A percentile compares a stretch with the other conserved stretches of the same genome.
phyloP scores from a whole-genome alignment of 2,329 filamentous ascomycete genomes.

The Beauveria asiatica region DNA sequence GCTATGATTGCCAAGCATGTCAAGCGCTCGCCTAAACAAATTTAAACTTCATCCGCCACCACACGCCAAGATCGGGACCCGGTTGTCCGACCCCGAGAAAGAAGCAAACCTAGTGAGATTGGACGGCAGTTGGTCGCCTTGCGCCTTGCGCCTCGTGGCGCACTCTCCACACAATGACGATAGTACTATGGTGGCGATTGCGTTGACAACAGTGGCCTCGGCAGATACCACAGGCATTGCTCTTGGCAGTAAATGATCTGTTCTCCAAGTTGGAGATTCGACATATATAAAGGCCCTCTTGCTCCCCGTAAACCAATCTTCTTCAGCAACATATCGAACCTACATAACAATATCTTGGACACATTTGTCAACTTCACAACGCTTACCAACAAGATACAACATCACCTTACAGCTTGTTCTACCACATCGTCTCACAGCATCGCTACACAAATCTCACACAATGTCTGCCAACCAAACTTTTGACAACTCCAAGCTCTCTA shows the following conservation, averaged over 20 bases:
- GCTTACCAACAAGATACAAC: not conserved
- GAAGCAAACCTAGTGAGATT: not conserved
- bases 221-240: not conserved
- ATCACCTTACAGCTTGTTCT: not conserved
- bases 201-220: not conserved
- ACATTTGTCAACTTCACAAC: not conserved
- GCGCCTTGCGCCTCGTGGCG: not conserved
- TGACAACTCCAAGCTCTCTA: not conserved
- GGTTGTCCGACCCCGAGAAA: not conserved
- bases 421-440: not conserved
- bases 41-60: constrained; percentile 6
- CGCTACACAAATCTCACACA: not conserved
- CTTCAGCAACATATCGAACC: not conserved
- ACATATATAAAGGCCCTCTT: not conserved
- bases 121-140: not conserved
- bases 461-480: not conserved
- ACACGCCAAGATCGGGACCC: constrained; percentile 6
- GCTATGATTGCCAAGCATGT: not conserved
- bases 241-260: not conserved
- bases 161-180: constrained; percentile 4
- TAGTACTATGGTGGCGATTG: not conserved
- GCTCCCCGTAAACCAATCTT: not conserved
- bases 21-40: not conserved
- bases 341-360: not conserved
- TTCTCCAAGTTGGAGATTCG: rapidly evolving